Evolutionary conservation across 1,139 yeast genomes (phyloP), one percentile per base, ranked within the genome.

Genomic region (Kodamaea alishanica): DNA sequence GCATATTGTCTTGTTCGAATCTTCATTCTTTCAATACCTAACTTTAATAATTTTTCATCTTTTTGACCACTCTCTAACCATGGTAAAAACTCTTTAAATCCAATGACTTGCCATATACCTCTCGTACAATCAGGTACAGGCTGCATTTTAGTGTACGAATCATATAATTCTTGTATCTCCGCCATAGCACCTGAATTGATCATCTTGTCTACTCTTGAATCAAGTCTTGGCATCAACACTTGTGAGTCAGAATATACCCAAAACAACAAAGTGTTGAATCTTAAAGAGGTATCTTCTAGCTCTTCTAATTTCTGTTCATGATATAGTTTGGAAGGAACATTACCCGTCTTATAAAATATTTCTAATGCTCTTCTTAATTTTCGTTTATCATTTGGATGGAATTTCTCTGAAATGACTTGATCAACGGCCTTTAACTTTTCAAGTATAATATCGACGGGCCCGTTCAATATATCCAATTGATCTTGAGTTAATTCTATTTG

Each of bases 61-160:
- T 5, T 33, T 32, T 32, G 24, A 45, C 49, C 6, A 27, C 11
- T 43, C 26, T 63, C 51, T 5, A 92, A 60, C 84, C 89, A 90
- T 0, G 96, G 95, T 29, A 89, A 58, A 55, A 92, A 90, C 58
- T 92, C 97, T 54, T 88, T 87, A 59, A 88, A 92, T 1, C 99
- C 99, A 52, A 92, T 89, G 1, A 88, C 96, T 61, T 92, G 98
- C 88, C 89, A 90, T 0, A 92, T 75, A 1, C 98, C 97, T 39
- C 77, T 67, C 37, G 86, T 83, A 40, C 79, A 63, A 39, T 77
- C 80, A 2, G 79, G 79, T 22, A 52, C 56, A 1, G 65, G 65
- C 0, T 54, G 47, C 15, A 45, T 51, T 1, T 41, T 30, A 24
- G 51, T 41, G 45, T 73, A 83, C 29, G 61, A 67, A 0, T 60